Conservation (phyloP, 2,329 filamentous ascomycete genomes). For the Pseudocercospora crystallina region DNA sequence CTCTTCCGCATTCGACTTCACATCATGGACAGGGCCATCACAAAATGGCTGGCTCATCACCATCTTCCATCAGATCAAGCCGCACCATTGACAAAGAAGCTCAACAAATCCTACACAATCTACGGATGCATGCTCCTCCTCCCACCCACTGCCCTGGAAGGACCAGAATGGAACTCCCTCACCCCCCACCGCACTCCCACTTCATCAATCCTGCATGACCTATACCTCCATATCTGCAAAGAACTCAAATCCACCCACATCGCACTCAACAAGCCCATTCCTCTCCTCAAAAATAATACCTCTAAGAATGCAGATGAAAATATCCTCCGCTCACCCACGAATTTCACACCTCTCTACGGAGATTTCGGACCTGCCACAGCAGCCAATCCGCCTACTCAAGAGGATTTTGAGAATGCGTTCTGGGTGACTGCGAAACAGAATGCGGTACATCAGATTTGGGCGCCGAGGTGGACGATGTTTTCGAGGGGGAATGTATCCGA, state of each 20-base stretch:
- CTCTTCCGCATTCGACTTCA: background rate
- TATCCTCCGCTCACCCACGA: constrained; percentile 69
- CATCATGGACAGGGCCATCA: constrained; percentile 21
- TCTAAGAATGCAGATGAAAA: constrained; percentile 48
- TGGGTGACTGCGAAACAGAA: constrained; percentile 77
- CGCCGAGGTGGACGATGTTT: constrained; percentile 91
- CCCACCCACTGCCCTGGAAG: constrained; percentile 47
- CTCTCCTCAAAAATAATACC: constrained; percentile 19
- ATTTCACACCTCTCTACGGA: constrained; percentile 69
- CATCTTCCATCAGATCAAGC: background rate
- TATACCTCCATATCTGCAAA: too few relatives aligned
- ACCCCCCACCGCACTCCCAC: constrained; percentile 30
- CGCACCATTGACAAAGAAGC: constrained; percentile 12
- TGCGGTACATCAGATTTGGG: constrained; percentile 80
- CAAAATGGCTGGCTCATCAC: constrained; percentile 14
- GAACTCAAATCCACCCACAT: constrained; percentile 55
- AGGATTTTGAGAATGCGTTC: constrained; percentile 66
- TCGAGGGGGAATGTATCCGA: constrained; percentile 86
- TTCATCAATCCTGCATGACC: too few relatives aligned
- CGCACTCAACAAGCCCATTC: constrained; percentile 60
- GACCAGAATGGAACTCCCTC: constrained; percentile 38
- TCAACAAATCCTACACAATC: constrained; percentile 49
- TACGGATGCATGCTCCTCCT: constrained; percentile 61
- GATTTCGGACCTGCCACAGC: constrained; percentile 64
- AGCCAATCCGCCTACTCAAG: constrained; percentile 27